phyloP scores from a whole-genome alignment of 1,284 basidiomycete genomes.

The Ceratobasidium papillatum region DNA sequence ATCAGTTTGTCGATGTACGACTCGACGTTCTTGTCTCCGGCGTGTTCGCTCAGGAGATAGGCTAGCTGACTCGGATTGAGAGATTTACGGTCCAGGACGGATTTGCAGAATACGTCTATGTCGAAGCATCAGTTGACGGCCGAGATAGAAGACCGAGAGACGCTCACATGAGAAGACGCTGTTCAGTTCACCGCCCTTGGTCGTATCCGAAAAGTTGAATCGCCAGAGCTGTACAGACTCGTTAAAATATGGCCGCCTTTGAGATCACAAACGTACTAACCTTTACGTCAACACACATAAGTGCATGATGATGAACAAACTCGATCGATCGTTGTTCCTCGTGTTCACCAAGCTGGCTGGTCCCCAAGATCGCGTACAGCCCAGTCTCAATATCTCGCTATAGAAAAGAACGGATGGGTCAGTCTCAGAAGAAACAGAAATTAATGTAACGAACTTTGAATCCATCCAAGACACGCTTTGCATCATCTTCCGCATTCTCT shows the following conservation, averaged over 20 bases:
- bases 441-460: background rate
- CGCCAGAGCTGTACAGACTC: background rate
- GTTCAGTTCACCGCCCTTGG: background rate
- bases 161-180: background rate
- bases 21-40: slow-evolving; percentile 4
- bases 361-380: slow-evolving; percentile 1
- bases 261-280: background rate
- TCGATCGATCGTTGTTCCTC: slow-evolving; percentile 1
- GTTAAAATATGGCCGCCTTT: background rate
- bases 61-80: background rate
- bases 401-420: background rate
- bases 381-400: slow-evolving; percentile 6
- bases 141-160: background rate
- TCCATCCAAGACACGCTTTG: background rate
- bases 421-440: background rate
- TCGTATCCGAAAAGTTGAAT: background rate
- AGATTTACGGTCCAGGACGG: background rate
- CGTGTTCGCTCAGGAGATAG: slow-evolving; percentile 3
- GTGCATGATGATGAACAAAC: slow-evolving; percentile 5
- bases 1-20: background rate
- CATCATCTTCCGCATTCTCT: slow-evolving; percentile 4
- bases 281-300: slow-evolving; percentile 8
- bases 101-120: slow-evolving; percentile 2
- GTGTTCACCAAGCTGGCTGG: background rate
- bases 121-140: background rate